Evolutionary conservation across 306 rosid species (phyloP).

Genomic region (Gleditsia sinensis): DNA sequence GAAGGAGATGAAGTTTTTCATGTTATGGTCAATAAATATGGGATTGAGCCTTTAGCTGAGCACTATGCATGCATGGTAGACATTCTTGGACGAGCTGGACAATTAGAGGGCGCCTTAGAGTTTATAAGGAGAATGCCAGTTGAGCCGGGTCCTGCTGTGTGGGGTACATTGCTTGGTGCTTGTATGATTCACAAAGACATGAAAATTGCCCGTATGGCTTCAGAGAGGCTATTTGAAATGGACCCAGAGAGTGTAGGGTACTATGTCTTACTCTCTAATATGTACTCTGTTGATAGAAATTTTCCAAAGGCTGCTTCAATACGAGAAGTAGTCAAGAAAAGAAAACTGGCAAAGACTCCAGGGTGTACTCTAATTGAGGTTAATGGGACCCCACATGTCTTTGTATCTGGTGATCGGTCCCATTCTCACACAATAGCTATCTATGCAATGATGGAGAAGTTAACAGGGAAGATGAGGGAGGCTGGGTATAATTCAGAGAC

Average conservation of each 20-base stretch:
- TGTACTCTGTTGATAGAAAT: slow-evolving; percentile 78
- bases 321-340: slow-evolving; percentile 68
- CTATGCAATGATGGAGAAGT: slow-evolving; percentile 82
- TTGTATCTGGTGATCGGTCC: slow-evolving; percentile 67
- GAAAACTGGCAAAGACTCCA: slow-evolving; percentile 80
- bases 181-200: slow-evolving; percentile 87
- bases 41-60: slow-evolving; percentile 70
- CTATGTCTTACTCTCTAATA: slow-evolving; percentile 84
- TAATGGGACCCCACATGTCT: slow-evolving; percentile 67
- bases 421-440: slow-evolving; percentile 77
- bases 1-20: slow-evolving; percentile 79
- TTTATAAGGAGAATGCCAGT: slow-evolving; percentile 78
- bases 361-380: slow-evolving; percentile 95
- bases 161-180: slow-evolving; percentile 95
- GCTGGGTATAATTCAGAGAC: slow-evolving; percentile 82
- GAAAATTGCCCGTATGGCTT: slow-evolving; percentile 67
- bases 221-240: slow-evolving; percentile 74
- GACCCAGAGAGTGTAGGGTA: slow-evolving; percentile 81
- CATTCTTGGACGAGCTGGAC: slow-evolving; percentile 90
- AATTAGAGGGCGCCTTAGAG: slow-evolving; percentile 70
- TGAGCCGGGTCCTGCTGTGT: slow-evolving; percentile 85
- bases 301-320: slow-evolving; percentile 92
- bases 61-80: slow-evolving; percentile 99
- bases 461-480: slow-evolving; percentile 79
- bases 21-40: slow-evolving; percentile 68